These are phyloP conservation scores for Colletotrichum kahawae DNA, from an alignment of 2,329 filamentous ascomycete genomes.

Conservation along the genomic window DNA sequence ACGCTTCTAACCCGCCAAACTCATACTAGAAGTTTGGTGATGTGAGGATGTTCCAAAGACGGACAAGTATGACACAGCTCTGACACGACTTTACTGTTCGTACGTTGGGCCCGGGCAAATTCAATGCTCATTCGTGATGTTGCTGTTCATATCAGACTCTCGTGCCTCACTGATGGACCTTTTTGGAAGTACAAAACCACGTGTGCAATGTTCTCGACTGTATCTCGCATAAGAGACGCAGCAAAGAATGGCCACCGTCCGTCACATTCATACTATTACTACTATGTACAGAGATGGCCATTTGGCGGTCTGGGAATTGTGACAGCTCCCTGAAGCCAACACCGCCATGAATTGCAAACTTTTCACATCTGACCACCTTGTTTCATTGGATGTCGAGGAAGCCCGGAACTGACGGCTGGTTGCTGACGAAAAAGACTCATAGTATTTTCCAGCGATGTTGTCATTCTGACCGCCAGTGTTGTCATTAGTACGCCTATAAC, in stretches of 20 bases:
- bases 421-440: background rate
- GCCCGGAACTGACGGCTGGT: background rate
- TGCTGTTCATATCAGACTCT: background rate
- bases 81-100: too few species aligned
- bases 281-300: background rate
- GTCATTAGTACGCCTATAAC: background rate
- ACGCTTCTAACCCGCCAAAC: too few species aligned
- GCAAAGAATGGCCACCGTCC: background rate
- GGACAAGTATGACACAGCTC: too few species aligned
- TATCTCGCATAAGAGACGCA: background rate
- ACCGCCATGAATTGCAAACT: fast-evolving
- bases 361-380: background rate
- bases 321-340: background rate
- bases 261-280: background rate
- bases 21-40: too few species aligned
- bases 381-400: background rate
- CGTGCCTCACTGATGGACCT: background rate
- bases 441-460: background rate
- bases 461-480: background rate
- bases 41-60: too few species aligned
- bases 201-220: background rate
- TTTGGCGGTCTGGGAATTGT: background rate
- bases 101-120: too few species aligned
- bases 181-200: background rate
- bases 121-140: background rate